phyloP scores from a whole-genome alignment of 768 basidiomycete genomes.

The Plicaturopsis crispa region DNA sequence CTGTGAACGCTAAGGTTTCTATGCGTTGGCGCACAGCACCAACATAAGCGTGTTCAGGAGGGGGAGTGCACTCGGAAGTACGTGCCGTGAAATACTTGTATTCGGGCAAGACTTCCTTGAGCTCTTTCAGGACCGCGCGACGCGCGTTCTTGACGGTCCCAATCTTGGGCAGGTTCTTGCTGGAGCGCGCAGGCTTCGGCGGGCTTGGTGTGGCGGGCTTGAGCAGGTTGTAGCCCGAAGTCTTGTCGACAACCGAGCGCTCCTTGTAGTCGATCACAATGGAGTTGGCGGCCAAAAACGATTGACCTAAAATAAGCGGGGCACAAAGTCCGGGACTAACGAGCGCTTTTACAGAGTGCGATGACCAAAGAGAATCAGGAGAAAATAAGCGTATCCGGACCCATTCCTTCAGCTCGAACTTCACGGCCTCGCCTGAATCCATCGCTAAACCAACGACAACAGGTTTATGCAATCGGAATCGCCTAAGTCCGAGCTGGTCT shows the following conservation, averaged over 20 bases:
- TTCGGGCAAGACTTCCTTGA: too few relatives aligned
- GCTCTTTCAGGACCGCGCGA: too few relatives aligned
- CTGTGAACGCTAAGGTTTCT: not conserved
- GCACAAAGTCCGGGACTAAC: conserved; percentile 12
- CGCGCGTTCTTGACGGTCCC: too few relatives aligned
- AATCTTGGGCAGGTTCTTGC: too few relatives aligned
- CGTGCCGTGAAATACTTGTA: too few relatives aligned
- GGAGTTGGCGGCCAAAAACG: conserved; percentile 12
- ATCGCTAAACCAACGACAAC: too few relatives aligned
- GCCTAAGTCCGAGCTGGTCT: not conserved
- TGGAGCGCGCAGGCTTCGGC: too few relatives aligned
- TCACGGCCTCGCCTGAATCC: too few relatives aligned
- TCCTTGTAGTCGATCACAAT: conserved; percentile 11
- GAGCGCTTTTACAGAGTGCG: conserved; percentile 10
- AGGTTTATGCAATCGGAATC: conserved; percentile 1
- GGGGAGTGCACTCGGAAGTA: too few relatives aligned
- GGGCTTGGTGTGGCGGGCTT: too few relatives aligned
- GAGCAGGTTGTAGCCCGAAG: conserved; percentile 7
- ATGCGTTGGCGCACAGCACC: conserved; percentile 4
- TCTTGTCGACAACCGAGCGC: conserved; percentile 12
- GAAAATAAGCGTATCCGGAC: not conserved
- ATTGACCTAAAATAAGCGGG: conserved; percentile 17
- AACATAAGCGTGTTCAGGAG: too few relatives aligned
- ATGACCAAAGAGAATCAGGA: conserved; percentile 9
- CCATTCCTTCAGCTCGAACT: too few relatives aligned